Percentiles rank a stretch among this genome's conserved stretches.
Evolutionary conservation across 2,329 filamentous ascomycete genomes (phyloP).

Genomic region (Tolypocladium cylindrosporum): DNA sequence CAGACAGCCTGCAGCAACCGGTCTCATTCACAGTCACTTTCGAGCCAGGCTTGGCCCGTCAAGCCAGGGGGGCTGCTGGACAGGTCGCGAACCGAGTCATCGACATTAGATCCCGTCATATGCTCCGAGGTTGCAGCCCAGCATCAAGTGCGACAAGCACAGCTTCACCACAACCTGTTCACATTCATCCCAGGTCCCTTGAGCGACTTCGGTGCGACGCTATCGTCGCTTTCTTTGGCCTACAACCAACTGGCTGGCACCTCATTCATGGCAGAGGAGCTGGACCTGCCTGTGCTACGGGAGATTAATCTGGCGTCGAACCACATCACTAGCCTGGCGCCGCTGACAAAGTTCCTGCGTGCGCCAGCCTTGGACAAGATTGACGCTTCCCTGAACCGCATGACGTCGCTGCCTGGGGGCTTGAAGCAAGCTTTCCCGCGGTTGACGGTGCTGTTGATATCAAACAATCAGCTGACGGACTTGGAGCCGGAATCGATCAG

Average conservation of each 20-base stretch:
- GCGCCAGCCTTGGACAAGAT: slow-evolving; percentile 68
- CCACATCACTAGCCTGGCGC: slow-evolving; percentile 58
- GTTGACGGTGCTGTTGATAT: slow-evolving; percentile 59
- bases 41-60: slow-evolving; percentile 38
- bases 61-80: slow-evolving; percentile 57
- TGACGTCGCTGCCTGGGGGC: slow-evolving; percentile 54
- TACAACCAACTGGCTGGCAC: slow-evolving; percentile 62
- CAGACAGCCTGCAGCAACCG: slow-evolving; percentile 34
- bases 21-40: slow-evolving; percentile 33
- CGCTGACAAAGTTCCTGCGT: slow-evolving; percentile 55
- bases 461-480: slow-evolving; percentile 70
- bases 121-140: slow-evolving; percentile 44
- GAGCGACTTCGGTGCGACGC: slow-evolving; percentile 57
- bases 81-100: slow-evolving; percentile 55
- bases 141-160: slow-evolving; percentile 45
- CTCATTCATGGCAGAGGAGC: slow-evolving; percentile 52
- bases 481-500: slow-evolving; percentile 63
- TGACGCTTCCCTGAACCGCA: slow-evolving; percentile 74
- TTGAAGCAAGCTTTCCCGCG: slow-evolving; percentile 60
- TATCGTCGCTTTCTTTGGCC: slow-evolving; percentile 64
- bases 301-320: slow-evolving; percentile 71
- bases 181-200: slow-evolving; percentile 60
- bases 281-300: slow-evolving; percentile 64
- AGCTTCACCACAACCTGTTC: slow-evolving; percentile 71
- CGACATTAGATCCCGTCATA: slow-evolving; percentile 47